phyloP scores from a whole-genome alignment of 148 eudicot genomes.

The Pouteria glomerata region DNA sequence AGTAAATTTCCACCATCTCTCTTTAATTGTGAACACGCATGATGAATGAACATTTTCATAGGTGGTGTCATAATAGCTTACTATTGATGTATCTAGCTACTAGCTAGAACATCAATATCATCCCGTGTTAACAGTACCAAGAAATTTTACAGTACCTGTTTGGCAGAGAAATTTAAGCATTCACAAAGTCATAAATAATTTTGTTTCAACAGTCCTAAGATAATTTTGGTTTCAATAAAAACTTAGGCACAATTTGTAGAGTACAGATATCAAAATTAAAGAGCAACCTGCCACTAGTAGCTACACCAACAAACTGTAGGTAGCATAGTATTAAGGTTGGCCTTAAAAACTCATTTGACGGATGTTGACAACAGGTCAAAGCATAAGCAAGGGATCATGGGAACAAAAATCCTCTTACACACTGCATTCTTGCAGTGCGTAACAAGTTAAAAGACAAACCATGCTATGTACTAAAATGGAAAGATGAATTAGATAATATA shows the following conservation, averaged over 20 bases:
- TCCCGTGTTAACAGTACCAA: too few relatives aligned
- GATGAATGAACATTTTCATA: background rate
- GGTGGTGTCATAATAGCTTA: background rate
- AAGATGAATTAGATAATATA: too few relatives aligned
- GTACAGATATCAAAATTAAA: background rate
- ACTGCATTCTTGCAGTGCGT: too few relatives aligned
- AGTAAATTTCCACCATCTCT: too few relatives aligned
- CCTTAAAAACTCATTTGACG: background rate
- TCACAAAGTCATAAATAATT: too few relatives aligned
- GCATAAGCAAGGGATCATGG: background rate
- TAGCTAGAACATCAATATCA: too few relatives aligned
- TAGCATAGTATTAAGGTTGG: background rate
- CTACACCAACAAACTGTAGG: background rate
- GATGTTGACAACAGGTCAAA: background rate
- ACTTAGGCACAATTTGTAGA: background rate
- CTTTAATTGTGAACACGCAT: background rate
- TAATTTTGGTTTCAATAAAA: background rate
- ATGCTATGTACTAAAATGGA: too few relatives aligned
- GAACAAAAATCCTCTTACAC: too few relatives aligned
- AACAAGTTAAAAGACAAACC: too few relatives aligned
- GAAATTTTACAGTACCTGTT: too few relatives aligned
- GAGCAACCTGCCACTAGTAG: background rate
- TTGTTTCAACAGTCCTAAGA: background rate
- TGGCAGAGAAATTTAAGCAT: too few relatives aligned
- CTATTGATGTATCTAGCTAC: too few relatives aligned